Percentiles rank a stretch among this genome's conserved stretches.
These are phyloP conservation scores for Monilinia polystroma DNA, from an alignment of 2,329 filamentous ascomycete species.

Conservation along the genomic window DNA sequence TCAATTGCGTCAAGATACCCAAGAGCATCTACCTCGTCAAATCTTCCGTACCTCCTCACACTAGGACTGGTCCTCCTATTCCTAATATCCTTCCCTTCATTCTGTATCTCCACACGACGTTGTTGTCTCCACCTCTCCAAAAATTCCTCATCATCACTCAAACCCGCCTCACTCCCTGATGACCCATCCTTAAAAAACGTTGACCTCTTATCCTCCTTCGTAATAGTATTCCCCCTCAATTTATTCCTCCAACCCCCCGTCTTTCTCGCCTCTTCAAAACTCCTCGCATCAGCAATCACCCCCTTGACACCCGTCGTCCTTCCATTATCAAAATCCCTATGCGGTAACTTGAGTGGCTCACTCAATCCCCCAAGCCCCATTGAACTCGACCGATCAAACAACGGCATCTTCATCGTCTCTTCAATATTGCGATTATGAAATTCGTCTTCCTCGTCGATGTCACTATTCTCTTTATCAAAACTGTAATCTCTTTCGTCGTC, in stretches of 20 bases:
- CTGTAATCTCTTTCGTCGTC: constrained; percentile 58
- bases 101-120: constrained; percentile 73
- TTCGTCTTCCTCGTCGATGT: constrained; percentile 49
- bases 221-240: constrained; percentile 50
- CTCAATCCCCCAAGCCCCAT: constrained; percentile 22
- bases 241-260: constrained; percentile 31
- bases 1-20: constrained; percentile 97
- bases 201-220: constrained; percentile 29
- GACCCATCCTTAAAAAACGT: constrained; percentile 35
- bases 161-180: constrained; percentile 36
- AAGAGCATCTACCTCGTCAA: constrained; percentile 82
- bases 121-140: constrained; percentile 82
- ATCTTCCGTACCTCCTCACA: constrained; percentile 71
- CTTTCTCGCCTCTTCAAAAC: constrained; percentile 67
- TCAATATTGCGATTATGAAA: constrained; percentile 50
- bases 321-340: constrained; percentile 62
- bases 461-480: constrained; percentile 54
- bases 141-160: constrained; percentile 71
- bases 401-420: constrained; percentile 64
- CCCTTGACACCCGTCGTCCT: constrained; percentile 80
- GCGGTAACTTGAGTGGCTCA: constrained; percentile 55
- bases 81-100: constrained; percentile 55
- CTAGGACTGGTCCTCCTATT: constrained; percentile 74
- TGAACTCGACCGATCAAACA: constrained; percentile 46
- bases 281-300: constrained; percentile 79